Conservation (phyloP, 768 basidiomycete species). For the Suillus americanus region DNA sequence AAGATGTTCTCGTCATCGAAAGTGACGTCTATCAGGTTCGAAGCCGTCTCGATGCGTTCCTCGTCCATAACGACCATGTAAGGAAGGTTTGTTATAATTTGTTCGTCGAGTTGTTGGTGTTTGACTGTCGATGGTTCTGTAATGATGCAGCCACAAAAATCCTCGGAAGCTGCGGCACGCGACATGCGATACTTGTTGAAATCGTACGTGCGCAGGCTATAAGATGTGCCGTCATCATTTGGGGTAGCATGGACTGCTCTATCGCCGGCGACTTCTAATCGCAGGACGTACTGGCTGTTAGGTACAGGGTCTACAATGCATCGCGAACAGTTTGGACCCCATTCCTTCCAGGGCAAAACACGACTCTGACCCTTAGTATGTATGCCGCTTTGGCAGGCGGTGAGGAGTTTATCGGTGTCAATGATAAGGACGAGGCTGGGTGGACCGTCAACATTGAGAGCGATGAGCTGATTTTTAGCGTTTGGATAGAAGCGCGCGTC, state of each 20-base stretch:
- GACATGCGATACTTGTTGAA: not conserved
- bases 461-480: not conserved
- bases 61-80: not conserved
- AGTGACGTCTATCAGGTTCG: not conserved
- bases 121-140: not conserved
- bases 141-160: not conserved
- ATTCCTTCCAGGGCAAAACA: not conserved
- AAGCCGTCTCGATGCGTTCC: not conserved
- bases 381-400: not conserved
- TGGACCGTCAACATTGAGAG: not conserved
- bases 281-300: not conserved
- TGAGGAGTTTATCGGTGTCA: not conserved
- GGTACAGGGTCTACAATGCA: not conserved
- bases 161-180: conserved; percentile 1
- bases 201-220: not conserved
- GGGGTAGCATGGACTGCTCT: not conserved
- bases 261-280: not conserved
- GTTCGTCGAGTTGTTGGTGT: not conserved
- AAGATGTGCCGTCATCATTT: not conserved
- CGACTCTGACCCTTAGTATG: not conserved
- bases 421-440: not conserved
- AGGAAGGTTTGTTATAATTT: not conserved
- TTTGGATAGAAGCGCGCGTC: not conserved
- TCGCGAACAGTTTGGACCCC: not conserved
- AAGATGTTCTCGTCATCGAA: conserved; percentile 1